Conservation (phyloP, 2,329 filamentous ascomycete genomes). For the Clonostachys rosea region DNA sequence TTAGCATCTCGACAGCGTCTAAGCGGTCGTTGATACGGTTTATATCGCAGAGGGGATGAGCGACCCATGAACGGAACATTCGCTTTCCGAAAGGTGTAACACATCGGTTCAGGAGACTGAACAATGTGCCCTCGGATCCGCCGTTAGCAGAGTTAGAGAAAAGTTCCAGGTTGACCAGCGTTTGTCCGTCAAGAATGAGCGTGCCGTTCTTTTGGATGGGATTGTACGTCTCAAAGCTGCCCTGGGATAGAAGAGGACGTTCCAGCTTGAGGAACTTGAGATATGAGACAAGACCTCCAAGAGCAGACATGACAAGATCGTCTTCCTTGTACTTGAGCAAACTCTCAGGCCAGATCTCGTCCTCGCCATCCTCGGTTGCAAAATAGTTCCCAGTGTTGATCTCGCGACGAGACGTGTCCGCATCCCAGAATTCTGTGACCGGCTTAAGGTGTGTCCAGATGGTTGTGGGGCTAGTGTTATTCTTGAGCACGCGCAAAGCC, state of each 20-base stretch:
- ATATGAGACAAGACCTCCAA: conserved; percentile 86
- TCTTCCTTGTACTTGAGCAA: conserved; percentile 72
- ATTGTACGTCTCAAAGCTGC: conserved; percentile 87
- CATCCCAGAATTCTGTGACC: conserved; percentile 84
- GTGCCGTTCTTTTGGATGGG: conserved; percentile 89
- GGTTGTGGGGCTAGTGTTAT: conserved; percentile 87
- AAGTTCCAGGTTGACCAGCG: conserved; percentile 94
- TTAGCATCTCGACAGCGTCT: conserved; percentile 90
- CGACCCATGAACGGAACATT: conserved; percentile 94
- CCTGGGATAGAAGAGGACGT: conserved; percentile 77
- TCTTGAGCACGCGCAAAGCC: conserved; percentile 88
- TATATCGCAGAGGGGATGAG: conserved; percentile 86
- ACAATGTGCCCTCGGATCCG: conserved; percentile 79
- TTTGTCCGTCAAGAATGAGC: conserved; percentile 90
- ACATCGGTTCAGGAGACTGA: conserved; percentile 86
- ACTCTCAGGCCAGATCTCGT: conserved; percentile 69
- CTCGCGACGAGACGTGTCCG: conserved; percentile 76
- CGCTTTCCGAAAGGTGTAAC: conserved; percentile 97
- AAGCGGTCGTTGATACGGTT: conserved; percentile 87
- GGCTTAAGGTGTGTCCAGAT: conserved; percentile 94
- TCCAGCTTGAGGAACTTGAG: conserved; percentile 85
- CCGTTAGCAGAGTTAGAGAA: conserved; percentile 93
- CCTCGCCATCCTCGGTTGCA: conserved; percentile 46
- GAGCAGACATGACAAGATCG: conserved; percentile 81
- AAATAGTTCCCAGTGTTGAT: conserved; percentile 81